A percentile compares a stretch with the other conserved stretches of the same genome.
These are phyloP conservation scores for Dactylis glomerata DNA, from an alignment of 176 grass and related monocot species.

Conservation along the genomic window DNA sequence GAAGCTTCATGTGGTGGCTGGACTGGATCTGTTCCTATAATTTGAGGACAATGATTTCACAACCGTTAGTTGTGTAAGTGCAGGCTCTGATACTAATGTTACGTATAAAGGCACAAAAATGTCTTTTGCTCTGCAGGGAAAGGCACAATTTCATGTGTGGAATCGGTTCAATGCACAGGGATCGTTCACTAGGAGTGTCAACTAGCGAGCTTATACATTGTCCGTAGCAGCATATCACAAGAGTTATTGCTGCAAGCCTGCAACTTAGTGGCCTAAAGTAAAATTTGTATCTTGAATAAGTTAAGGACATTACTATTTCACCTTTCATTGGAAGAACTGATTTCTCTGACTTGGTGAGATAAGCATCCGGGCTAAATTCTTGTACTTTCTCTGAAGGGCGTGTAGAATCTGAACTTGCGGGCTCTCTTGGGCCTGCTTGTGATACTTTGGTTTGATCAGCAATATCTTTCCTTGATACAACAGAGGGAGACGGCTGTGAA, in stretches of 20 bases:
- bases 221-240: neutral
- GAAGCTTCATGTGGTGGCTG: slow-evolving; percentile 1
- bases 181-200: neutral
- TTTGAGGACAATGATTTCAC: neutral
- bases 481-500: neutral
- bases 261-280: neutral
- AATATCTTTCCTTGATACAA: neutral
- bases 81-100: neutral
- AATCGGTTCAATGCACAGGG: too few relatives aligned
- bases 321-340: neutral
- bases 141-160: too few relatives aligned
- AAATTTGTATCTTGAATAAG: neutral
- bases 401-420: neutral
- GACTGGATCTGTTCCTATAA: neutral
- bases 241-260: neutral
- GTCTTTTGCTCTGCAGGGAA: too few relatives aligned
- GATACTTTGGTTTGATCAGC: neutral
- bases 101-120: neutral
- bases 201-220: neutral
- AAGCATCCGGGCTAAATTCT: neutral
- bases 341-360: neutral
- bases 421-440: neutral
- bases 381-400: neutral
- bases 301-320: neutral
- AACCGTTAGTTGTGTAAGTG: neutral